Evolutionary conservation across 352 stramenopile genomes (phyloP).

Genomic region (Pythium chondricola): DNA sequence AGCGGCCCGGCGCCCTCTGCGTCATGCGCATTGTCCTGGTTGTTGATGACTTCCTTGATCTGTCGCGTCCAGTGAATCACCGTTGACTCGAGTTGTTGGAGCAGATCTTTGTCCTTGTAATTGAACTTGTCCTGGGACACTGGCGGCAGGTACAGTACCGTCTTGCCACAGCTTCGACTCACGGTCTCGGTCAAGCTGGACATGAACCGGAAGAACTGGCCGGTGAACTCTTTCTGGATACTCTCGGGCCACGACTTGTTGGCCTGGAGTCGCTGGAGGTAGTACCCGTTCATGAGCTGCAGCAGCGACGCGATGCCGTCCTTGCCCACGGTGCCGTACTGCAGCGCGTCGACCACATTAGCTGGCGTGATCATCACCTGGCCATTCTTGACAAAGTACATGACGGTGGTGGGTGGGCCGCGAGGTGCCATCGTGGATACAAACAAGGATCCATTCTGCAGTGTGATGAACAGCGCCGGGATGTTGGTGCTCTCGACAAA

Average conservation of each 20-base stretch:
- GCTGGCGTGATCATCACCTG: slow-evolving; percentile 52
- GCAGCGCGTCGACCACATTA: slow-evolving; percentile 52
- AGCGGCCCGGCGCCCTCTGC: slow-evolving; percentile 88
- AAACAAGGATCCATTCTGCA: slow-evolving; percentile 36
- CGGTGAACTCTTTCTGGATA: slow-evolving; percentile 91
- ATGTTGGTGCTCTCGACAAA: slow-evolving; percentile 69
- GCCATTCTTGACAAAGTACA: slow-evolving; percentile 89
- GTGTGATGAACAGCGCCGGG: slow-evolving; percentile 59
- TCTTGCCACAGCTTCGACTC: slow-evolving; percentile 89
- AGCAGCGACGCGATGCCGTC: slow-evolving; percentile 77
- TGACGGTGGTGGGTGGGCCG: slow-evolving; percentile 33
- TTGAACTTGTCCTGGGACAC: slow-evolving; percentile 81
- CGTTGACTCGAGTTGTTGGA: slow-evolving; percentile 94
- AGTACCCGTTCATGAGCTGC: slow-evolving; percentile 83
- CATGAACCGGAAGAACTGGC: slow-evolving; percentile 95
- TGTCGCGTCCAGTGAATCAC: slow-evolving; percentile 97
- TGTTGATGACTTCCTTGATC: slow-evolving; percentile 97
- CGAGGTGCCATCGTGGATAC: slow-evolving; percentile 59
- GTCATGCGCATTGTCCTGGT: slow-evolving; percentile 90
- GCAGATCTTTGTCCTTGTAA: slow-evolving; percentile 91
- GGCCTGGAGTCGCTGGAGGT: slow-evolving; percentile 68
- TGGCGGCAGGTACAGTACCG: slow-evolving; percentile 89
- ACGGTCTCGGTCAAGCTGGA: slow-evolving; percentile 91
- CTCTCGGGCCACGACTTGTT: slow-evolving; percentile 90
- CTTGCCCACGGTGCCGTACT: slow-evolving; percentile 74